Base-by-base conservation (phyloP, 768 basidiomycete species). In the Suillus tomentosus region DNA sequence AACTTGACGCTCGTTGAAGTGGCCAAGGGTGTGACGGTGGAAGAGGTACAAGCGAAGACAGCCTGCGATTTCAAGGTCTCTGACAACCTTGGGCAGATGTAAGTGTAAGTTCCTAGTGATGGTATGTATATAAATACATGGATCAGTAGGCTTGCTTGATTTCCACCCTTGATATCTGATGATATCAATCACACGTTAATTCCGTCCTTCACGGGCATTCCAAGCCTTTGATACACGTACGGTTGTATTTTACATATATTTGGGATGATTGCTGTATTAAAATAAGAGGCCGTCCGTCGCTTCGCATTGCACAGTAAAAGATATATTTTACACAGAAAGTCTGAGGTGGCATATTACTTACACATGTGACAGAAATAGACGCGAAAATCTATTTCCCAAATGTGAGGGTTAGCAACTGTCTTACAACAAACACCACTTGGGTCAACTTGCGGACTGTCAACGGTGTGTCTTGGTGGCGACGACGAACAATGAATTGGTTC, bases 41-140 rank as follows among this genome's bases (percentile, higher is more conserved):
- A 93, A 40, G 92, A 95, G 70, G 87, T 96, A 45, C 84, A 81
- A 72, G 84, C 85, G 51, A 94, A 92, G 84, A 96, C 94, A 8
- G 91, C 84, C 1, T 91, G 89, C 58, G 86, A 88, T 39, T 96
- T 94, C 78, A 81, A 81, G 64, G 82, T 90, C 22, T 75, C 82
- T 60, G 77, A 79, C 54, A 73, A 82, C 31, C 66, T 90, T 36
- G 87, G 82, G 45, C 79, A 76, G 43, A 83, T 87, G 77, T 82
- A 74, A 55, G 62, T 61, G 77, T 82, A 74, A 55, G 62, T 61
- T 59, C 61, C n/a, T 37, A 37, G 27, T n/a, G 39, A 42, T 42
- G 56, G 17, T 40, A 6, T 36, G 10, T 37, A 17, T 24, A 14
- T 22, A 37, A 14, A 50, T 22, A 47, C n/a, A 14, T 39, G 15